A percentile compares a stretch with the other conserved stretches of the same genome.
These are phyloP conservation scores for Bullera alba DNA, from an alignment of 768 basidiomycete species.

Conservation along the genomic window DNA sequence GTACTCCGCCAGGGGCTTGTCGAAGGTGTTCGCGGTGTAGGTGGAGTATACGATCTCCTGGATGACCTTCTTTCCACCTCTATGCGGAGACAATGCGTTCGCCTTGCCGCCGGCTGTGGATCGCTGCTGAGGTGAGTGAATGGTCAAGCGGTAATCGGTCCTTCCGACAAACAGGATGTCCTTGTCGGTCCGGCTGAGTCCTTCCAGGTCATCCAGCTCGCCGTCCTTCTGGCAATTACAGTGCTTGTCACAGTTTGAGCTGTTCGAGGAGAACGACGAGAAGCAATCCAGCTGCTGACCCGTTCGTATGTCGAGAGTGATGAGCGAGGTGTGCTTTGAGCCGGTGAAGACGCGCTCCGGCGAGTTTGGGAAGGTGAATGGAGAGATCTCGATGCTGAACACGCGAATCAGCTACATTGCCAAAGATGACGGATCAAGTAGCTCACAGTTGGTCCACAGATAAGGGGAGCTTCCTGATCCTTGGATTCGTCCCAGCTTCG, in stretches of 20 bases:
- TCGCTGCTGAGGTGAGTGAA: slow-evolving; percentile 57
- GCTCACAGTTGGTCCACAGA: slow-evolving; percentile 73
- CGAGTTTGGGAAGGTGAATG: slow-evolving; percentile 68
- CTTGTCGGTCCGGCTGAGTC: slow-evolving; percentile 48
- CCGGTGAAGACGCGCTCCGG: slow-evolving; percentile 75
- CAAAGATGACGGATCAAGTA: background rate
- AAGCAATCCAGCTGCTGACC: slow-evolving; percentile 43
- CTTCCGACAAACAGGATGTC: slow-evolving; percentile 56
- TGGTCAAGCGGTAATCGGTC: slow-evolving; percentile 81
- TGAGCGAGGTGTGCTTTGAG: slow-evolving; percentile 72
- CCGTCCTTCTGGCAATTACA: slow-evolving; percentile 34
- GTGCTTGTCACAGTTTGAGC: slow-evolving; percentile 26
- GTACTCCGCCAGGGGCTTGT: slow-evolving; percentile 61
- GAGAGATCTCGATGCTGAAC: slow-evolving; percentile 73
- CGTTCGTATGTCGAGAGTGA: slow-evolving; percentile 49
- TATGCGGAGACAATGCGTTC: slow-evolving; percentile 26
- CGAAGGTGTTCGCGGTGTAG: slow-evolving; percentile 87
- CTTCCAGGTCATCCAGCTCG: slow-evolving; percentile 57
- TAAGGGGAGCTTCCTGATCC: slow-evolving; percentile 77
- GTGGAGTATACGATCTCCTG: slow-evolving; percentile 86
- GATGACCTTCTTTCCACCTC: slow-evolving; percentile 11
- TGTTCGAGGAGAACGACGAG: slow-evolving; percentile 22
- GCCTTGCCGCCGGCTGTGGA: slow-evolving; percentile 47
- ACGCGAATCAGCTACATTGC: background rate
- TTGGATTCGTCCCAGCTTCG: slow-evolving; percentile 21